These are phyloP conservation scores for Musa beccarii DNA, from an alignment of 176 grass and related monocot species.

Conservation along the genomic window DNA sequence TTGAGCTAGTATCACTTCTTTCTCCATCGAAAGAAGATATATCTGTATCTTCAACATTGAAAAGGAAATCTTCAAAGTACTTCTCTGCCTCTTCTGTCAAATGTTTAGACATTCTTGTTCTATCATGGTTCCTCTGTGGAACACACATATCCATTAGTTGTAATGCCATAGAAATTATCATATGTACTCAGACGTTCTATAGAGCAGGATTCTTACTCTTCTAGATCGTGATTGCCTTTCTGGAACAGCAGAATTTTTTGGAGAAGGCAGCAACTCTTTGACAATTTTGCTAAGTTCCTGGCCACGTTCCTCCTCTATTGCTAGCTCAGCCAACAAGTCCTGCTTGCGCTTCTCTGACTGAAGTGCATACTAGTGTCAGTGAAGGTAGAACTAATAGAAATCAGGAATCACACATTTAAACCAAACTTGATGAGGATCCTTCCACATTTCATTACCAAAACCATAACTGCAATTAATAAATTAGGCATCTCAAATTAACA, in stretches of 20 bases:
- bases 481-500: background rate
- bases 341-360: conserved; percentile 90
- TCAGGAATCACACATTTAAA: background rate
- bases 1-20: conserved; percentile 76
- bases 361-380: background rate
- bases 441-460: background rate
- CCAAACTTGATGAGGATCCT: too few species aligned
- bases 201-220: conserved; percentile 40
- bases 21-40: conserved; percentile 96
- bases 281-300: conserved; percentile 88
- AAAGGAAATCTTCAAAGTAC: conserved; percentile 92
- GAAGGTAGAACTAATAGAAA: background rate
- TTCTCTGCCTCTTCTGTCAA: conserved; percentile 78
- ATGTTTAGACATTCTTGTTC: conserved; percentile 52
- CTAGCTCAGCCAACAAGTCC: conserved; percentile 76
- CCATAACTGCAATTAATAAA: background rate
- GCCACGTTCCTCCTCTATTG: conserved; percentile 67
- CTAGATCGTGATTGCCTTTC: conserved; percentile 44
- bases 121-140: conserved; percentile 88
- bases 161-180: background rate
- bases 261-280: conserved; percentile 67
- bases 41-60: conserved; percentile 98
- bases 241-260: conserved; percentile 36
- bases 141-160: conserved; percentile 6
- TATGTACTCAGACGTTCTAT: background rate